Base-by-base conservation (phyloP, 345 rosid species). In the Eucalyptus viminalis region DNA sequence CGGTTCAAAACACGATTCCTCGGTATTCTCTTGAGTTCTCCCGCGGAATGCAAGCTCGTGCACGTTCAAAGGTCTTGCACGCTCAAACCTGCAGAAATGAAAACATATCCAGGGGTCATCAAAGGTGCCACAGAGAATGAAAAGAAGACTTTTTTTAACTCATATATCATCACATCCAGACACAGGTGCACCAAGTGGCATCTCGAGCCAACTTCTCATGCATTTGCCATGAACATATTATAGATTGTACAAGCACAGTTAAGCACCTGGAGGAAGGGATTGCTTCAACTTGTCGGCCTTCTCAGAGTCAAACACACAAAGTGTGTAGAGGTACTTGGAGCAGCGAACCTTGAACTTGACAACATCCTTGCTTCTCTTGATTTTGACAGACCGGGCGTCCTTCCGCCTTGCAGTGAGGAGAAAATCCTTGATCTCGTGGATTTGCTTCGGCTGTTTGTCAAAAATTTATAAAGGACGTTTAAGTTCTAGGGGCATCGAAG, bases 231-330 rank as follows among this genome's bases (percentile, higher is more conserved):
- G 5, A 27, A 90, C 44, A 27, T 4, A 17, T 24, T 27, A 81
- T 13, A 22, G 16, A 14, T 49, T 49, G 6, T 49, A 14, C 51
- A 13, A 21, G 9, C 27, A 11, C 31, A 5, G 85, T 4, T 50
- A 44, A 21, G 83, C 49, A 97, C 99, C 98, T 94, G 99, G 99
- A 87, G 99, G 99, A 91, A 97, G 98, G 88, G 99, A 97, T 87
- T 97, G 99, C 93, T 96, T 97, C 94, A 97, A 94, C 92, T 97
- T 97, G 90, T 96, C 97, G 2, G 99, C 99, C 93, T 97, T 97
- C 94, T 97, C 98, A 2, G 93, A 89, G 91, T 97, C 99, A 12
- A 95, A 94, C 65, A 97, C 99, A 56, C 99, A 96, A 5, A 96
- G 98, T 1, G 99, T 97, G 95, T 97, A 97, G 87, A 97, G 95